A percentile compares a stretch with the other conserved stretches of the same genome.
phyloP scores from a whole-genome alignment of 1,139 yeast genomes.

The Candida freyschussii region DNA sequence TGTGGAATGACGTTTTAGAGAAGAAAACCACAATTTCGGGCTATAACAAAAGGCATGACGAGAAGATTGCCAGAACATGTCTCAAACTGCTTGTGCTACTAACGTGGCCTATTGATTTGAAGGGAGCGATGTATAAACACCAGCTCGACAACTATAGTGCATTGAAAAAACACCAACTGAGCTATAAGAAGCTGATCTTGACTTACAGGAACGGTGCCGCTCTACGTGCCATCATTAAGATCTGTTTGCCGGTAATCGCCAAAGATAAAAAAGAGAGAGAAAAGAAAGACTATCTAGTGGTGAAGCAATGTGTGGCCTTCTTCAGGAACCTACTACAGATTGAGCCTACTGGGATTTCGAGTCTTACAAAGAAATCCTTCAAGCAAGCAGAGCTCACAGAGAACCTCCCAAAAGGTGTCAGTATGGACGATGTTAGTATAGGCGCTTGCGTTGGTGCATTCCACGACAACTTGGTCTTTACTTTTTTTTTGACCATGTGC shows the following conservation, averaged over 20 bases:
- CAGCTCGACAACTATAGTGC: slow-evolving; percentile 57
- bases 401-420: slow-evolving; percentile 52
- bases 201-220: slow-evolving; percentile 55
- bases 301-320: slow-evolving; percentile 68
- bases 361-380: slow-evolving; percentile 35
- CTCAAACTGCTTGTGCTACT: slow-evolving; percentile 78
- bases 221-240: slow-evolving; percentile 63
- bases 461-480: slow-evolving; percentile 64
- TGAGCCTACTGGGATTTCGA: slow-evolving; percentile 57
- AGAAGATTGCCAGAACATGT: slow-evolving; percentile 63
- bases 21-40: slow-evolving; percentile 27
- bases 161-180: slow-evolving; percentile 59
- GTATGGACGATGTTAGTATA: slow-evolving; percentile 63
- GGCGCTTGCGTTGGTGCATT: slow-evolving; percentile 54
- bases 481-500: slow-evolving; percentile 62
- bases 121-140: slow-evolving; percentile 42
- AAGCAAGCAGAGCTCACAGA: slow-evolving; percentile 28
- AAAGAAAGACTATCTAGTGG: slow-evolving; percentile 65
- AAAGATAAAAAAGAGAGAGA: slow-evolving; percentile 54
- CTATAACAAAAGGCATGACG: slow-evolving; percentile 34
- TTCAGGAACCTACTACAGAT: slow-evolving; percentile 73
- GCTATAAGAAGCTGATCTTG: slow-evolving; percentile 67
- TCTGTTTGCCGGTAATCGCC: slow-evolving; percentile 63
- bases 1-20: slow-evolving; percentile 53
- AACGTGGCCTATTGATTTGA: slow-evolving; percentile 78